These are phyloP conservation scores for Pseudogymnoascus sp. DNA, from an alignment of 2,329 filamentous ascomycete genomes.

Conservation along the genomic window DNA sequence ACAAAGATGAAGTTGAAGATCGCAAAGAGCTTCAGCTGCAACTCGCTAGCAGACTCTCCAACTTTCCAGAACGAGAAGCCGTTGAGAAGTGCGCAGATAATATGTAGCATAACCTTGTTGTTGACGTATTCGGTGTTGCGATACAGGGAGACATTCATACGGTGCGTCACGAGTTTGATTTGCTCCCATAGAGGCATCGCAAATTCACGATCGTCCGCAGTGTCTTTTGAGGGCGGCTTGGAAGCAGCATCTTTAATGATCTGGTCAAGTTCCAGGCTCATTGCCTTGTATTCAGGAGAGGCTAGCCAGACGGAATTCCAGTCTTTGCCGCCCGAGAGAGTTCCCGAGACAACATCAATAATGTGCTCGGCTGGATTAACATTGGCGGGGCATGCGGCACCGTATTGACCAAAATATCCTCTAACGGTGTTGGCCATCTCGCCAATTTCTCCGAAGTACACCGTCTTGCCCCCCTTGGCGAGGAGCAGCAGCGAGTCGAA, in stretches of 20 bases:
- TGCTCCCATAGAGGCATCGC: conserved; percentile 61
- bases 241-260: conserved; percentile 50
- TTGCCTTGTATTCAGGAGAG: conserved; percentile 51
- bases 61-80: conserved; percentile 57
- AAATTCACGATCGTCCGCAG: conserved; percentile 58
- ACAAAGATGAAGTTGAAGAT: conserved; percentile 60
- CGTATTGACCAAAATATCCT: conserved; percentile 56
- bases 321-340: conserved; percentile 41
- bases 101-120: conserved; percentile 45
- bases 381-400: conserved; percentile 43
- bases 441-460: conserved; percentile 64
- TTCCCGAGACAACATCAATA: conserved; percentile 38
- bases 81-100: conserved; percentile 50
- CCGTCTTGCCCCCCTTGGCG: conserved; percentile 56
- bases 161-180: conserved; percentile 54
- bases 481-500: conserved; percentile 59
- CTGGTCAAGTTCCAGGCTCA: conserved; percentile 55
- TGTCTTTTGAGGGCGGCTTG: conserved; percentile 32
- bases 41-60: conserved; percentile 41
- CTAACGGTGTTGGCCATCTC: conserved; percentile 49
- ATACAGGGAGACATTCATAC: conserved; percentile 55
- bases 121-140: conserved; percentile 50
- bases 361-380: conserved; percentile 44
- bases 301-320: conserved; percentile 67
- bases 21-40: conserved; percentile 51